Evolutionary conservation across 192 early-diverging fungal species (phyloP), one percentile per base, ranked within the genome.

Genomic region (Spizellomyces sp.): DNA sequence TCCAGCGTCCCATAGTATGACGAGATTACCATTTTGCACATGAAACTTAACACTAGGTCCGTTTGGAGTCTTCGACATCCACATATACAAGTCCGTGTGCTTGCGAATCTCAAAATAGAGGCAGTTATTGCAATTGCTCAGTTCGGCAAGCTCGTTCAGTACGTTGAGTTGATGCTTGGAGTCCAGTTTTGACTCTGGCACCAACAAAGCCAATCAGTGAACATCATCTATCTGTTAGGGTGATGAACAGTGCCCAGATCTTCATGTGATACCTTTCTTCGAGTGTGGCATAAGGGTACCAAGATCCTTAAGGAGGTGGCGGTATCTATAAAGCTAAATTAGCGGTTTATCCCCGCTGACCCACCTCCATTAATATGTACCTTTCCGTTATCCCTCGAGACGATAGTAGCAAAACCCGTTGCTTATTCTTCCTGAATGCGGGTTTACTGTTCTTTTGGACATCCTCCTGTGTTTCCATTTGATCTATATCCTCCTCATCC

Each of bases 111-210:
- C 97, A 81, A 99, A 96, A 76, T 93, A 99, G 54, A 99, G 83
- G 71, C 90, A 91, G 71, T 98, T 99, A 86, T 99, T 99, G 87
- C 97, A 99, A 85, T 94, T 95, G 85, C 93, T 94, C 63, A 98
- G 87, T 65, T 97, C 94, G 9, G 94, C 94, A 42, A 99, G 83
- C 79, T 98, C 97, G 79, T 99, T 99, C 55, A 99, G 80, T 42
- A 93, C 76, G 7, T 88, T 76, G 58, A 97, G 90, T 69, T 96
- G 91, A 75, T 85, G 88, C 79, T 99, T 98, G 44, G 90, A 85
- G 80, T 97, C 96, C 22, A 97, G 82, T 78, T 99, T 99, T 67
- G 88, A 83, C 78, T 98, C 88, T 83, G 19, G n/a, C 15, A n/a
- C 10, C 9, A 55, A 41, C 50, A 12, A 36, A 9, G 9, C 15